phyloP scores from a whole-genome alignment of 768 basidiomycete genomes.

The Podaxis sp. region DNA sequence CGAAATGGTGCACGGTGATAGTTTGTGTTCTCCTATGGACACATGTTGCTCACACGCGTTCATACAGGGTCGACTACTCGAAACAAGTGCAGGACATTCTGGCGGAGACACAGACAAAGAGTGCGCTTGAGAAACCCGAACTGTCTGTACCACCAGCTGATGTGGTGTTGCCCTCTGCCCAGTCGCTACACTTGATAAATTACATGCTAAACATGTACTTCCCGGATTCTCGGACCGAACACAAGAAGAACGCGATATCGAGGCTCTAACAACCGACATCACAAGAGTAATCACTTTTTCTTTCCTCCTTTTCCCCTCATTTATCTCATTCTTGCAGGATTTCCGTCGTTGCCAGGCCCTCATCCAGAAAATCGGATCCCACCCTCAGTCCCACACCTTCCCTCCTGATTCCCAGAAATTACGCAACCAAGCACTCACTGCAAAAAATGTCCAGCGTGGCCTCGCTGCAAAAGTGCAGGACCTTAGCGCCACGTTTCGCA shows the following conservation, averaged over 20 bases:
- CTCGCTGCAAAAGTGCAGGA: conserved; percentile 97
- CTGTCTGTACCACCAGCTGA: conserved; percentile 15
- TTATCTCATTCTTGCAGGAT: conserved; percentile 42
- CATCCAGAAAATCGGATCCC: conserved; percentile 72
- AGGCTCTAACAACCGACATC: conserved; percentile 79
- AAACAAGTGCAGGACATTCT: conserved; percentile 87
- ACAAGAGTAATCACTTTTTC: conserved; percentile 61
- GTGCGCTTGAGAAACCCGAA: conserved; percentile 43
- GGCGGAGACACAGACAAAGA: conserved; percentile 66
- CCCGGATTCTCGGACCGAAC: conserved; percentile 96
- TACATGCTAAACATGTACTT: conserved; percentile 93
- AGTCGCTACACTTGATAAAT: conserved; percentile 91
- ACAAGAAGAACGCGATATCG: conserved; percentile 93
- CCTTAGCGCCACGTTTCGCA: conserved; percentile 86
- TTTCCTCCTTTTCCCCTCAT: conserved; percentile 43
- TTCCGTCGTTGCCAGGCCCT: conserved; percentile 62
- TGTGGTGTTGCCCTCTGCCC: conserved; percentile 21
- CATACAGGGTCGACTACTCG: conserved; percentile 82
- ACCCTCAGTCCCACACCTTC: conserved; percentile 54
- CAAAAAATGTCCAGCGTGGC: conserved; percentile 93
- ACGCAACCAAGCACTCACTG: conserved; percentile 54
- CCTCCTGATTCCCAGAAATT: conserved; percentile 50
- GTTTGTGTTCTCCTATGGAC: conserved; percentile 20
- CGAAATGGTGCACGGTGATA: conserved; percentile 65
- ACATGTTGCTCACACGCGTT: conserved; percentile 20